Conservation (phyloP, 805 yeast species). For the Starmerella kuoi region DNA sequence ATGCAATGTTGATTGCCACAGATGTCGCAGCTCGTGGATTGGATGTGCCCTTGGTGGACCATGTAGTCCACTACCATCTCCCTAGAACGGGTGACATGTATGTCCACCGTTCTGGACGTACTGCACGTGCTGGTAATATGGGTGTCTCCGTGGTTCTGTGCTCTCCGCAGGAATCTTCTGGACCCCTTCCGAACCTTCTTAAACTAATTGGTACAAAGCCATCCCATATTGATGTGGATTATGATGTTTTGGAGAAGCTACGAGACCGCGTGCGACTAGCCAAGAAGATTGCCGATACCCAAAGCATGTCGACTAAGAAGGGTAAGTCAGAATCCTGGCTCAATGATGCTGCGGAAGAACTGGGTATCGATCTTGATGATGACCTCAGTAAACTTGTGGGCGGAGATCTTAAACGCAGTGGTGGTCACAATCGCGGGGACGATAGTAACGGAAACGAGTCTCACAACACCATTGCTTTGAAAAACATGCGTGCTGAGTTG, state of each 20-base stretch:
- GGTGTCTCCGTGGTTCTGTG: constrained; percentile 94
- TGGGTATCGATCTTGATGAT: constrained; percentile 72
- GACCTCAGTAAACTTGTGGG: constrained; percentile 12
- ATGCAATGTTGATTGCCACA: constrained; percentile 67
- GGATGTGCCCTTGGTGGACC: constrained; percentile 81
- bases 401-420: constrained; percentile 6
- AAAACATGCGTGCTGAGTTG: constrained; percentile 22
- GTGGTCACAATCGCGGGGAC: constrained; percentile 36
- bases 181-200: constrained; percentile 68
- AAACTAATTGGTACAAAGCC: constrained; percentile 38
- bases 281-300: constrained; percentile 61
- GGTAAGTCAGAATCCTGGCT: constrained; percentile 58
- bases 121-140: constrained; percentile 87
- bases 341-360: constrained; percentile 80
- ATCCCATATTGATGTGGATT: constrained; percentile 65
- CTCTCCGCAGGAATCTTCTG: constrained; percentile 86
- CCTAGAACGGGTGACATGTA: constrained; percentile 92
- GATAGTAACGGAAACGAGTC: constrained; percentile 29
- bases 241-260: constrained; percentile 56
- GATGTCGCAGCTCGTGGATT: constrained; percentile 98
- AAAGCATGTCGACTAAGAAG: constrained; percentile 42
- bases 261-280: constrained; percentile 59
- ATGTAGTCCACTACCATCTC: constrained; percentile 89
- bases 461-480: constrained; percentile 1
- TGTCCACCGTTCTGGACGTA: constrained; percentile 93